These are phyloP conservation scores for Russula olivacea DNA, from an alignment of 768 basidiomycete species.

Conservation along the genomic window DNA sequence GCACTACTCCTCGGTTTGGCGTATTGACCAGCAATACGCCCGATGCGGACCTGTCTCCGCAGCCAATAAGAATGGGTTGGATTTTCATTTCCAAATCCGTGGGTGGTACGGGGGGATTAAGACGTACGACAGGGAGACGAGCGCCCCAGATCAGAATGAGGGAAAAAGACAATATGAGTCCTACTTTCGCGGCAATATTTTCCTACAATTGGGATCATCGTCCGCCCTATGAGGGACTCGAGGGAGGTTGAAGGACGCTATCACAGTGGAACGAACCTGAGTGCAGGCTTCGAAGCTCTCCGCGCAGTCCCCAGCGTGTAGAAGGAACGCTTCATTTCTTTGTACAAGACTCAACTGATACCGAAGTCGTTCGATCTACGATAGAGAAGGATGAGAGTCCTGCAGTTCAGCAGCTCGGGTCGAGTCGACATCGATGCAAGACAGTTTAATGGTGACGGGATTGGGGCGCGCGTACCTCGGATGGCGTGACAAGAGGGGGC, in stretches of 20 bases:
- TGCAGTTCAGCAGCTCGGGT: background rate
- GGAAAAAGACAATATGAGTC: slow-evolving; percentile 84
- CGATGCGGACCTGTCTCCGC: slow-evolving; percentile 58
- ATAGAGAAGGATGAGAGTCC: background rate
- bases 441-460: background rate
- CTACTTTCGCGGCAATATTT: slow-evolving; percentile 83
- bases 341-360: slow-evolving; percentile 77
- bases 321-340: slow-evolving; percentile 81
- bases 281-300: slow-evolving; percentile 92
- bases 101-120: background rate
- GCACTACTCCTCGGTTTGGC: slow-evolving; percentile 88
- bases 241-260: background rate
- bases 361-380: slow-evolving; percentile 75
- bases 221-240: background rate
- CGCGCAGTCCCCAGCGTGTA: slow-evolving; percentile 98
- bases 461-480: slow-evolving; percentile 56
- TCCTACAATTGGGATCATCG: slow-evolving; percentile 42
- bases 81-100: background rate
- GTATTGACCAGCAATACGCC: slow-evolving; percentile 94
- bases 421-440: background rate
- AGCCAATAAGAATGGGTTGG: background rate
- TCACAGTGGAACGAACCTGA: slow-evolving; percentile 45
- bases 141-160: slow-evolving; percentile 93
- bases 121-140: slow-evolving; percentile 80
- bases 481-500: slow-evolving; percentile 88